Evolutionary conservation across 148 eudicot genomes (phyloP).

Genomic region (Persicaria tinctoria): DNA sequence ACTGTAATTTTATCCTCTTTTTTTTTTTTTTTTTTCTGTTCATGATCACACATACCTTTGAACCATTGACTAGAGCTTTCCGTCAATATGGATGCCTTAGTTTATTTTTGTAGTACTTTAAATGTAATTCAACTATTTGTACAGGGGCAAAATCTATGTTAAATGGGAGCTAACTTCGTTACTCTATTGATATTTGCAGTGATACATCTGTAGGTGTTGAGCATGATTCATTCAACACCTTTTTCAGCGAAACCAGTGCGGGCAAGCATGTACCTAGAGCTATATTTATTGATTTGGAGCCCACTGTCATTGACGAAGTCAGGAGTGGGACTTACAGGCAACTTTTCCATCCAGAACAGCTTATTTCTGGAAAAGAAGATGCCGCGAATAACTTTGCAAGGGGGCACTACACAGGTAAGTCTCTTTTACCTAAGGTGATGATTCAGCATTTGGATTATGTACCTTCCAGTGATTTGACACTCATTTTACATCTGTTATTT

Average conservation of each 20-base stretch:
- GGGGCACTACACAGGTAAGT: slow-evolving; percentile 14
- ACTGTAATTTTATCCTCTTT: too few relatives aligned
- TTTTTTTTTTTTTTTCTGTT: too few relatives aligned
- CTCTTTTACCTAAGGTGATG: background rate
- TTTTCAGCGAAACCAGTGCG: slow-evolving; percentile 13
- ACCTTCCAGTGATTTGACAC: background rate
- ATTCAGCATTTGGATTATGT: background rate
- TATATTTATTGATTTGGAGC: slow-evolving; percentile 12
- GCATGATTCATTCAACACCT: slow-evolving; percentile 16
- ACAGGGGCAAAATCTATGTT: too few relatives aligned
- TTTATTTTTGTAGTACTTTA: too few relatives aligned
- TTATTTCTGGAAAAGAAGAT: slow-evolving; percentile 14
- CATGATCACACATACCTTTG: too few relatives aligned
- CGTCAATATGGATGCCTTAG: too few relatives aligned
- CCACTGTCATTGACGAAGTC: slow-evolving; percentile 13
- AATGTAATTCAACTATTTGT: too few relatives aligned
- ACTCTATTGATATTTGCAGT: slow-evolving; percentile 10
- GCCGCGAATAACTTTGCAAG: slow-evolving; percentile 14
- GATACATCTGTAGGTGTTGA: slow-evolving; percentile 8
- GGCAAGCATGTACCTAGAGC: slow-evolving; percentile 14
- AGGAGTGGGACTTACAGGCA: slow-evolving; percentile 13
- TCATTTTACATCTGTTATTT: background rate
- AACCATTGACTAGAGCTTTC: too few relatives aligned
- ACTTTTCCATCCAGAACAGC: slow-evolving; percentile 14
- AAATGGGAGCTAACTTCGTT: slow-evolving; percentile 4